These are phyloP conservation scores for Paraglomus occultum DNA, from an alignment of 192 early-diverging fungal species.

Conservation along the genomic window DNA sequence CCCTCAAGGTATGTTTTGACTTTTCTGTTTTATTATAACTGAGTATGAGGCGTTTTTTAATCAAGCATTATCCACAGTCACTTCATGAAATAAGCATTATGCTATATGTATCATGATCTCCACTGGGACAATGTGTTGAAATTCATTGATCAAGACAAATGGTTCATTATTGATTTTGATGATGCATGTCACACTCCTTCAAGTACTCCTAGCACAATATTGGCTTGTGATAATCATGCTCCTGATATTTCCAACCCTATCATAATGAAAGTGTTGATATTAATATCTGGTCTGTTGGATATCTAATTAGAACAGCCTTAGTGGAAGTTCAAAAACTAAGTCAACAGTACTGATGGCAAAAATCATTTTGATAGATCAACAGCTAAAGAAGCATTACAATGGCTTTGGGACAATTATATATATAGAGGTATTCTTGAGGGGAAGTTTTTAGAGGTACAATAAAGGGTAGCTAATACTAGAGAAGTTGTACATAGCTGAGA, in stretches of 20 bases:
- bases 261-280: slow-evolving; percentile 25
- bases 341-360: neutral
- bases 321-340: slow-evolving; percentile 4
- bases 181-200: slow-evolving; percentile 19
- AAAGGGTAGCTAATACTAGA: too few relatives aligned
- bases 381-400: slow-evolving; percentile 15
- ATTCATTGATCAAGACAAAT: slow-evolving; percentile 18
- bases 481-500: too few relatives aligned
- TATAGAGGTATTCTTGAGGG: too few relatives aligned
- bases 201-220: neutral
- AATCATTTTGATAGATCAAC: slow-evolving; percentile 17
- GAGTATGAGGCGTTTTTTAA: slow-evolving; percentile 15
- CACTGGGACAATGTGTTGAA: slow-evolving; percentile 14
- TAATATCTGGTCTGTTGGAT: slow-evolving; percentile 23
- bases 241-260: neutral
- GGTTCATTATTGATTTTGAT: slow-evolving; percentile 25
- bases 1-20: slow-evolving; percentile 12
- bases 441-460: too few relatives aligned
- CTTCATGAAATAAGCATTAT: slow-evolving; percentile 1
- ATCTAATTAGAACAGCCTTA: neutral
- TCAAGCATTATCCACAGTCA: neutral
- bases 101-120: slow-evolving; percentile 17
- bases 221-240: slow-evolving; percentile 5
- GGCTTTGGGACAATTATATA: neutral
- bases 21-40: neutral